Evolutionary conservation across 139 green algal genomes (phyloP).

Genomic region (Tetradesmus obliquus): DNA sequence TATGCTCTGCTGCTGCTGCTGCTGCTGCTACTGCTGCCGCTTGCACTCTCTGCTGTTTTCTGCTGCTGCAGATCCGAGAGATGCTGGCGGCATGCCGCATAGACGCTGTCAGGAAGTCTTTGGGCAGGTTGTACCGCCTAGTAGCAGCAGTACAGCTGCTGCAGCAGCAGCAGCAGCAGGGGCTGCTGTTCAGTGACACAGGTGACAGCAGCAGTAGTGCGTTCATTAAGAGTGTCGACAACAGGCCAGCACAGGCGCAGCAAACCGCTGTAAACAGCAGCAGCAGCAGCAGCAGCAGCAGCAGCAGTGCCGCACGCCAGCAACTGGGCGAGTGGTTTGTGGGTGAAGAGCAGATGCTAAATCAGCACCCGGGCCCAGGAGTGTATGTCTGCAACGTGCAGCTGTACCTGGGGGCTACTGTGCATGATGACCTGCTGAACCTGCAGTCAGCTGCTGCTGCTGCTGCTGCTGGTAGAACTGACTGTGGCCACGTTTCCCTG

Average conservation of each 20-base stretch:
- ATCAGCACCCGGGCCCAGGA: slow-evolving; percentile 53
- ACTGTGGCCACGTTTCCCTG: no score
- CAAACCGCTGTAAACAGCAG: neutral
- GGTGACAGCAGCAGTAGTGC: neutral
- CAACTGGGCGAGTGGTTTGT: neutral
- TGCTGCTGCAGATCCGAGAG: slow-evolving; percentile 53
- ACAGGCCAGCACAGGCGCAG: neutral
- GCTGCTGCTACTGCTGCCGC: slow-evolving; percentile 7
- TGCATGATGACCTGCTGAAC: slow-evolving; percentile 38
- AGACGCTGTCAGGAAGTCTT: slow-evolving; percentile 43
- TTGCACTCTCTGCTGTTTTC: neutral
- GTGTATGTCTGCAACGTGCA: slow-evolving; percentile 46
- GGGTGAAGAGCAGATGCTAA: slow-evolving; percentile 21
- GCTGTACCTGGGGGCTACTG: slow-evolving; percentile 34
- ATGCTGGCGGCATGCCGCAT: slow-evolving; percentile 63
- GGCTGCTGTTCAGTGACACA: neutral
- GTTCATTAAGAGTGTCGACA: no score
- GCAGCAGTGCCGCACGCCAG: neutral
- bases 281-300: slow-evolving; percentile 12
- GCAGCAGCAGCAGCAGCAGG: neutral
- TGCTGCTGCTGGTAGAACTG: neutral
- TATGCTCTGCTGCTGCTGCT: neutral
- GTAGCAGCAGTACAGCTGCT: slow-evolving; percentile 35
- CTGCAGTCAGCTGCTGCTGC: slow-evolving; percentile 4
- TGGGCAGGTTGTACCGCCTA: slow-evolving; percentile 62